These are phyloP conservation scores for Globisporangium heterothallicum DNA, from an alignment of 352 stramenopile species.

Conservation along the genomic window DNA sequence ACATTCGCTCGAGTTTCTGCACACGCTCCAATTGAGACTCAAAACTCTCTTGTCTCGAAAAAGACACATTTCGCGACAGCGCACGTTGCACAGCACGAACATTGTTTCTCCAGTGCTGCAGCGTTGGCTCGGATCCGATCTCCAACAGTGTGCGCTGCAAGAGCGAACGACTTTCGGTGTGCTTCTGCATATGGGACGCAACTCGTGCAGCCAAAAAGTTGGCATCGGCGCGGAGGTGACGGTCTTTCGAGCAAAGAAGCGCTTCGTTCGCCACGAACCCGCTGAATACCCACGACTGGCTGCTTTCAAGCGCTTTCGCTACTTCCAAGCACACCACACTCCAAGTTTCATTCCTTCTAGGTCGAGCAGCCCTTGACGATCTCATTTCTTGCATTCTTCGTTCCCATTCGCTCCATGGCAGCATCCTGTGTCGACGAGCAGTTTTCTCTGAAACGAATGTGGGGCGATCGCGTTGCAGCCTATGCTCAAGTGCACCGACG, in stretches of 20 bases:
- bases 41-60: constrained; percentile 37
- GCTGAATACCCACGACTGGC: constrained; percentile 30
- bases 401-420: constrained; percentile 29
- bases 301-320: constrained; percentile 29
- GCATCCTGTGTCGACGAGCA: neutral
- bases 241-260: constrained; percentile 21
- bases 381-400: constrained; percentile 15
- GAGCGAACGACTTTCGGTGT: constrained; percentile 13
- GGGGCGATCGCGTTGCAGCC: constrained; percentile 7
- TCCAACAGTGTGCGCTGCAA: constrained; percentile 32
- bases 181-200: constrained; percentile 16
- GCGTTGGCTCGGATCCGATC: constrained; percentile 5
- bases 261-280: constrained; percentile 19
- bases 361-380: neutral
- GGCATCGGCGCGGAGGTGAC: constrained; percentile 16
- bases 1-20: constrained; percentile 60
- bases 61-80: constrained; percentile 21
- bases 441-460: constrained; percentile 9
- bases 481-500: constrained; percentile 13
- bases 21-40: constrained; percentile 30
- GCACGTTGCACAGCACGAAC: constrained; percentile 33
- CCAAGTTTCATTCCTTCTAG: constrained; percentile 32
- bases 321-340: constrained; percentile 32
- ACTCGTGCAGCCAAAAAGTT: constrained; percentile 27
- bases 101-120: constrained; percentile 18